Conservation (phyloP, 257 asterid genomes). For the Petunia secreta region DNA sequence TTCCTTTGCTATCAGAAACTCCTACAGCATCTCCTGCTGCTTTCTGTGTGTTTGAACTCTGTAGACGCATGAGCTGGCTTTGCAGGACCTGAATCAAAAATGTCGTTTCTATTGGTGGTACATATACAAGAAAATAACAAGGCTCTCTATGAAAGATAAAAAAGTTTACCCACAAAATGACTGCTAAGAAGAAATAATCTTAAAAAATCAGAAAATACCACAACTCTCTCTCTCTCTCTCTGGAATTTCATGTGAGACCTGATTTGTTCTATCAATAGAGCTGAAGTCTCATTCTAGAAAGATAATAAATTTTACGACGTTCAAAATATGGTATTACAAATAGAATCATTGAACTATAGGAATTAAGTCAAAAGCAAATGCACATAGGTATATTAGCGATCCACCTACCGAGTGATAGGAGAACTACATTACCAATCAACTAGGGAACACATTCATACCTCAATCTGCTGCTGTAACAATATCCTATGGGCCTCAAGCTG, state of each 20-base stretch:
- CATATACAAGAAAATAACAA: background rate
- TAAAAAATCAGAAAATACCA: too few species aligned
- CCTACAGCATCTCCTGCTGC: constrained; percentile 28
- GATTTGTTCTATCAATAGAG: too few species aligned
- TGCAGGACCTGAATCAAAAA: constrained; percentile 55
- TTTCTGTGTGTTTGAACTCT: constrained; percentile 39
- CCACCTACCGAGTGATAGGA: background rate
- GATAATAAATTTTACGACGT: too few species aligned
- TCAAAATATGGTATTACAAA: too few species aligned
- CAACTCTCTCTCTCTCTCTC: too few species aligned
- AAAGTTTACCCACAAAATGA: background rate
- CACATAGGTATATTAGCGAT: background rate
- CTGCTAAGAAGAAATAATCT: background rate
- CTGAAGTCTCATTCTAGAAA: too few species aligned
- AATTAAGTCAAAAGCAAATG: background rate
- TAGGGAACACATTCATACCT: constrained; percentile 32
- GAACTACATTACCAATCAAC: background rate
- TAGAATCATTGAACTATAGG: too few species aligned
- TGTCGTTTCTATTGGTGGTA: background rate
- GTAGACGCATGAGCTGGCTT: constrained; percentile 55
- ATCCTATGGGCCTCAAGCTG: constrained; percentile 55
- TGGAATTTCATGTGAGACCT: too few species aligned
- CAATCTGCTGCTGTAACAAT: constrained; percentile 27
- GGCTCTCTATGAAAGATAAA: background rate
- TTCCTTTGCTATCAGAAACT: constrained; percentile 55